Evolutionary conservation across 306 rosid species (phyloP).

Genomic region (Sesbania bispinosa): DNA sequence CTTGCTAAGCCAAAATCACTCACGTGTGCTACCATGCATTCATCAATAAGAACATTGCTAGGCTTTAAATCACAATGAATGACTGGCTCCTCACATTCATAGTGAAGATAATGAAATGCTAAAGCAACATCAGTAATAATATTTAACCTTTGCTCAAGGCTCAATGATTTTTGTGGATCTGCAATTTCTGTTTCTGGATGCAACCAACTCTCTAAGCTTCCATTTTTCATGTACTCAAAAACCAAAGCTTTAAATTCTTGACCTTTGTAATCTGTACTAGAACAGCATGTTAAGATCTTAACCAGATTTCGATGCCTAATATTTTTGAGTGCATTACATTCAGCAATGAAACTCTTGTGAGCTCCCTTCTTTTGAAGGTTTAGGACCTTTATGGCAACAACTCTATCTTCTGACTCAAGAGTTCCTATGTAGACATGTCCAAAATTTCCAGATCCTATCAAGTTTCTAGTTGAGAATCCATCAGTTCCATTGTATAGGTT

Average conservation of each 20-base stretch:
- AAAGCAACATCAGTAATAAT: constrained; percentile 22
- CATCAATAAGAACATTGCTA: constrained; percentile 31
- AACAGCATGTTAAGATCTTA: constrained; percentile 31
- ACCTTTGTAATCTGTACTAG: constrained; percentile 11
- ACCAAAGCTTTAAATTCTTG: constrained; percentile 36
- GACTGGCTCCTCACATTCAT: constrained; percentile 10
- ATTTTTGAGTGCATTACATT: constrained; percentile 24
- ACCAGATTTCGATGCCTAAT: constrained; percentile 30
- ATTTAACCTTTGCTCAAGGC: constrained; percentile 22
- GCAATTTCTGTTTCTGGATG: background rate
- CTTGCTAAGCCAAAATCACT: constrained; percentile 34
- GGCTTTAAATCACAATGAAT: constrained; percentile 36
- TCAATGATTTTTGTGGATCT: background rate
- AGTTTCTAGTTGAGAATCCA: constrained; percentile 17
- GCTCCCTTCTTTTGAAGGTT: constrained; percentile 30
- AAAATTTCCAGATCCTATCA: constrained; percentile 25
- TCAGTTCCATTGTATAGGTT: constrained; percentile 9
- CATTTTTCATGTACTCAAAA: constrained; percentile 32
- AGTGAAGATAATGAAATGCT: constrained; percentile 31
- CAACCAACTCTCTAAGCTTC: constrained; percentile 35
- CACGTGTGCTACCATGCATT: constrained; percentile 20
- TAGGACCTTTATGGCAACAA: constrained; percentile 34
- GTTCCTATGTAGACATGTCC: constrained; percentile 23
- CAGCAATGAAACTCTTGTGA: constrained; percentile 29
- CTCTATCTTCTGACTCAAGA: background rate